Base-by-base conservation (phyloP, 2,329 filamentous ascomycete species). In the Alternaria longipes region DNA sequence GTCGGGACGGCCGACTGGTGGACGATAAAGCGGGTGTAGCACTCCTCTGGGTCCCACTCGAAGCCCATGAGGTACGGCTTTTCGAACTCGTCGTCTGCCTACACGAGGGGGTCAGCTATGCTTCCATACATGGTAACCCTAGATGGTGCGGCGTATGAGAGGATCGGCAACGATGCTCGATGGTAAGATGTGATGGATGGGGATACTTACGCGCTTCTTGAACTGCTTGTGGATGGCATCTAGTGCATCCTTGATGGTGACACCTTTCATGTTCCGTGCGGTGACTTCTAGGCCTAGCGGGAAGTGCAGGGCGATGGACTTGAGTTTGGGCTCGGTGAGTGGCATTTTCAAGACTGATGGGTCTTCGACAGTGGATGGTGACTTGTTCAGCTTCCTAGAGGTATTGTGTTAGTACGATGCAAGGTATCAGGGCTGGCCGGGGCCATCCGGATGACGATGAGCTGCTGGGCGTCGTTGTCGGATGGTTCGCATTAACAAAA, bases 151-250 rank as follows among this genome's bases (percentile, higher is more conserved):
- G 14, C 14, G 14, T 26, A 45, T 12, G 24, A 24, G 18, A 38
- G 16, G 16, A 41, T 22, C 12, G 30, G 22, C 34, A 34, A 24
- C 47, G 28, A 28, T 38, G 14, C 46, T 20, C 22, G 9, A 38
- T 9, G 14, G 26, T 28, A 45, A 30, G 30, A 16, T 24, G 18
- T 24, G 16, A 22, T 20, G 11, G 32, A 42, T 24, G 54, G 45
- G 38, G 40, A 34, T 45, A 80, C 88, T 72, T 81, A 94, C 94
- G 87, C 94, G 91, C 89, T 97, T 97, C 87, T 96, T 97, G 86
- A 92, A 97, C 72, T 91, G 88, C 85, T 97, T 97, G 86, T 97
- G 86, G 82, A 98, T 97, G 74, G 93, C 94, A 80, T 97, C 94
- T 79, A 97, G 79, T 60, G 93, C 93, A 81, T 98, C 94, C 85